phyloP scores from a whole-genome alignment of 768 basidiomycete species.

The Boletus edulis region DNA sequence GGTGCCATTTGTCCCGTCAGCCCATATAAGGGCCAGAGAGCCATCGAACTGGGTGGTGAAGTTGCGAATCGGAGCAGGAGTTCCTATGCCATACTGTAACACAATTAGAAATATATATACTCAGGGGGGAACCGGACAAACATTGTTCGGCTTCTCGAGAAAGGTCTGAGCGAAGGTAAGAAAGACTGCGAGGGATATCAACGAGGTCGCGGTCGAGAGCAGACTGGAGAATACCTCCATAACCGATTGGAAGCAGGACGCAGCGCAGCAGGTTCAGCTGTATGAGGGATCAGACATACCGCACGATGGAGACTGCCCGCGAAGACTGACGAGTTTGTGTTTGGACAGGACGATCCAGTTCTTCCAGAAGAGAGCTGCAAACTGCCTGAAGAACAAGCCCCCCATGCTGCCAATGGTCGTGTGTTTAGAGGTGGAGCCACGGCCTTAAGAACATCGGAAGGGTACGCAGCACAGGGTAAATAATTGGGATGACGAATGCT shows the following conservation, averaged over 20 bases:
- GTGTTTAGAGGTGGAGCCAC: neutral
- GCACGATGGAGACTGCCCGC: neutral
- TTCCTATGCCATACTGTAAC: slow-evolving; percentile 60
- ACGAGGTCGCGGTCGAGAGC: neutral
- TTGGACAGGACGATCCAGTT: slow-evolving; percentile 72
- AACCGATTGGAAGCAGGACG: slow-evolving; percentile 61
- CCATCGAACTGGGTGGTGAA: slow-evolving; percentile 52
- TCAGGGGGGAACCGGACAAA: slow-evolving; percentile 28
- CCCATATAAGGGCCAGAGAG: slow-evolving; percentile 59
- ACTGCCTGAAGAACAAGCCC: slow-evolving; percentile 58
- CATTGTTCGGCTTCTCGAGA: slow-evolving; percentile 55
- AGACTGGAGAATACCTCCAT: slow-evolving; percentile 37
- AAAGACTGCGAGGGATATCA: slow-evolving; percentile 38
- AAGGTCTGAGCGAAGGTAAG: slow-evolving; percentile 63
- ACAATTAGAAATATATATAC: neutral
- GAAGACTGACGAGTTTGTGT: slow-evolving; percentile 55
- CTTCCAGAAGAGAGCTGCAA: slow-evolving; percentile 61
- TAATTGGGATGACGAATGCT: neutral
- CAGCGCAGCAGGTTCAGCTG: slow-evolving; percentile 62
- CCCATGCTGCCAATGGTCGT: slow-evolving; percentile 14
- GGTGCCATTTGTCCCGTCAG: slow-evolving; percentile 58
- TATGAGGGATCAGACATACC: neutral
- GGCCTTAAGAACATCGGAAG: neutral
- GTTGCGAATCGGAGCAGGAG: slow-evolving; percentile 46
- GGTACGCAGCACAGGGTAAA: neutral